Evolutionary conservation across 2,329 filamentous ascomycete species (phyloP), one percentile per base, ranked within the genome.

Genomic region (Hypocrella siamensis): DNA sequence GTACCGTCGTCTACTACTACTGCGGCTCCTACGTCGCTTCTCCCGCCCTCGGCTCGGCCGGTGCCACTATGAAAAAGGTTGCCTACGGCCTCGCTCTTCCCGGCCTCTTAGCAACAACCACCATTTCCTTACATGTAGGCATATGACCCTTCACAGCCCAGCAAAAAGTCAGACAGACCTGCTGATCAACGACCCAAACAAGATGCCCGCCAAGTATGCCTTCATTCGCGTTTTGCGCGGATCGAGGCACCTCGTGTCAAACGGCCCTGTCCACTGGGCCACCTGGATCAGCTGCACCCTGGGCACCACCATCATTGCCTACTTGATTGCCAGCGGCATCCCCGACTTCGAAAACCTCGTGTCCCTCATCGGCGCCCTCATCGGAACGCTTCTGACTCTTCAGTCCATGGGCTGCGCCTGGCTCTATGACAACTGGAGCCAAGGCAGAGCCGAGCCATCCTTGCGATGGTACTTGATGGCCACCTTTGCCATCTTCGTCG

Each of bases 1-100:
- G 46, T 7, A 38, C 49, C 3, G 53, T 63, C 1, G 53, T 65
- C 3, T 65, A 65, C 43, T 55, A 54, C 36, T 65, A 46, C 39
- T 62, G 58, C 36, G 61, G 62, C 1, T 56, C 54, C 0, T 60
- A 53, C 31, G 56, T 66, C 4, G 53, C 60, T 1, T 63, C 59
- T 0, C 62, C 61, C 1, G 59, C 60, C 2, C 50, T 66, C 5
- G 62, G 60, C 2, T 61, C 57, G 19, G 61, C 59, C 2, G 61
- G 61, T 1, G 3, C 24, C 0, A 30, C 42, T 0, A 46, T 61
- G 32, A 64, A 64, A 48, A 63, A 56, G 38, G 44, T 63, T 12
- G 50, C 48, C 30, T 65, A 64, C 33, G 61, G 60, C 7, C 40
- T 53, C n/a, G 48, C 49, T 11, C 42, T 53, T 3, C 48, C 46